Evolutionary conservation across 345 rosid species (phyloP).

Genomic region (Salix arbutifolia): DNA sequence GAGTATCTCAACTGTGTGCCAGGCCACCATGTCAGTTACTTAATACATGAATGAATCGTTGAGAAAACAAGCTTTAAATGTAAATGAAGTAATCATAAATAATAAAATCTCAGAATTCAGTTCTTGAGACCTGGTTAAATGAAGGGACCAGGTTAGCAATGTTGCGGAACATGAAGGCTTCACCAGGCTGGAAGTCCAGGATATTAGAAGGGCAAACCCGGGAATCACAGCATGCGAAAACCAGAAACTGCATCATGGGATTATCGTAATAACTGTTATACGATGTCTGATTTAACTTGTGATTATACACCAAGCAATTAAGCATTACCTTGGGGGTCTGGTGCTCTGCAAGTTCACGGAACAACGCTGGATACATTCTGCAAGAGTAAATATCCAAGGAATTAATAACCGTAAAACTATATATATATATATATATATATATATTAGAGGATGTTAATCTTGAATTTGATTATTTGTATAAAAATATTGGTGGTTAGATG

Average conservation of each 20-base stretch:
- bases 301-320: background rate
- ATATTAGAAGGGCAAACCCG: constrained; percentile 50
- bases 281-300: background rate
- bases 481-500: background rate
- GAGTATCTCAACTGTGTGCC: constrained; percentile 17
- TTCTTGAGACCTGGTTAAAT: constrained; percentile 37
- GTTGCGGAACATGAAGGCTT: constrained; percentile 49
- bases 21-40: too few species aligned
- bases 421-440: too few species aligned
- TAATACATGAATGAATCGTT: background rate
- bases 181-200: constrained; percentile 47
- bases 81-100: too few species aligned
- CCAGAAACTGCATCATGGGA: too few species aligned
- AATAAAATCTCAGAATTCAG: background rate
- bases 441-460: background rate
- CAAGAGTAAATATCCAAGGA: background rate
- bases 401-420: too few species aligned
- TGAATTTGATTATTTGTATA: background rate
- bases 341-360: background rate
- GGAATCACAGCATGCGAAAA: constrained; percentile 50
- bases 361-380: background rate
- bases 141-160: constrained; percentile 52
- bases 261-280: background rate
- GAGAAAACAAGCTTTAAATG: too few species aligned
- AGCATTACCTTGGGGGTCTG: constrained; percentile 23